These are phyloP conservation scores for Pythium rishiriense DNA, from an alignment of 352 stramenopile genomes.

Conservation along the genomic window DNA sequence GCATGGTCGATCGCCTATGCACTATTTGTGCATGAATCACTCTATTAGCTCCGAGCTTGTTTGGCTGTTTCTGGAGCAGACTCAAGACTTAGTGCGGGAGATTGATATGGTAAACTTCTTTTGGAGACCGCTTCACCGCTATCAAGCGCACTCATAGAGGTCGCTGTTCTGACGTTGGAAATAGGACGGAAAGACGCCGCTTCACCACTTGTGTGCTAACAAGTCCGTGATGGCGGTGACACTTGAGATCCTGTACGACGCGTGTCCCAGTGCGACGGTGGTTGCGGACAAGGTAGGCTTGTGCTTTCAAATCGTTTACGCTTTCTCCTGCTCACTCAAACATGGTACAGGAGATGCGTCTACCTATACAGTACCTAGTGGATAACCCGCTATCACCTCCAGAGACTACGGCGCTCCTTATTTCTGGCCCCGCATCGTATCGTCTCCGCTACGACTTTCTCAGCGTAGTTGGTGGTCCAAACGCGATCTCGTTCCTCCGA, in stretches of 20 bases:
- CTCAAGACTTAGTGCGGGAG: conserved; percentile 48
- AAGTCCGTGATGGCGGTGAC: conserved; percentile 45
- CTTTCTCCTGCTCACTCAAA: neutral
- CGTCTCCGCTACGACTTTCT: conserved; percentile 70
- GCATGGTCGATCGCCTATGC: conserved; percentile 59
- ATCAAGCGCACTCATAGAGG: neutral
- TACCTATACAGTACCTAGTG: conserved; percentile 72
- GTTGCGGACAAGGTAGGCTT: conserved; percentile 47
- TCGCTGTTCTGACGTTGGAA: neutral
- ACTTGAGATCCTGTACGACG: conserved; percentile 72
- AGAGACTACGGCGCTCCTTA: conserved; percentile 49
- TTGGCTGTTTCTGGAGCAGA: conserved; percentile 74
- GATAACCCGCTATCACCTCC: conserved; percentile 56
- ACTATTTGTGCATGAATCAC: conserved; percentile 73
- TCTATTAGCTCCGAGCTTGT: conserved; percentile 54
- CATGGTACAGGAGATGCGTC: conserved; percentile 48
- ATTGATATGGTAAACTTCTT: conserved; percentile 41
- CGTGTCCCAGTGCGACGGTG: conserved; percentile 54
- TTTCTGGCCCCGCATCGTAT: conserved; percentile 64
- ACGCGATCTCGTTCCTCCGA: conserved; percentile 31
- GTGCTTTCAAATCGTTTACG: neutral
- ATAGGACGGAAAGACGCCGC: conserved; percentile 54
- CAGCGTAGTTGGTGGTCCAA: conserved; percentile 22
- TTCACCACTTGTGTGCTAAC: conserved; percentile 70
- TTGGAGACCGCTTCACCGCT: no score